A percentile compares a stretch with the other conserved stretches of the same genome.
phyloP scores from a whole-genome alignment of 179 eudicot species.

The Beta corolliflora region DNA sequence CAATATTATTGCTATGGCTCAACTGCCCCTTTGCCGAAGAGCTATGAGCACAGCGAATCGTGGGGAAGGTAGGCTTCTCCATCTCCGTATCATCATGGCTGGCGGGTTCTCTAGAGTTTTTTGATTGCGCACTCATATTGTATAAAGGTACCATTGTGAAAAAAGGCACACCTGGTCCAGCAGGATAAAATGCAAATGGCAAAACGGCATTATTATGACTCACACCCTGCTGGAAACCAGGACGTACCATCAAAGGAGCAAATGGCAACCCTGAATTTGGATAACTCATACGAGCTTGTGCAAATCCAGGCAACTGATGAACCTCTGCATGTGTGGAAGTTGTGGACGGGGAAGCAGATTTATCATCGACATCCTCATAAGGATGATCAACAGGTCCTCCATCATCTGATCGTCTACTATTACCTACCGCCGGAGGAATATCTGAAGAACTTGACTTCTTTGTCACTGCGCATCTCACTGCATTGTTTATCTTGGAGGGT shows the following conservation, averaged over 20 bases:
- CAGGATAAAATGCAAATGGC: conserved; percentile 47
- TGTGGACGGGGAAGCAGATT: conserved; percentile 29
- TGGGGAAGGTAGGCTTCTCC: conserved; percentile 10
- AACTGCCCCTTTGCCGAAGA: conserved; percentile 31
- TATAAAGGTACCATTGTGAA: conserved; percentile 46
- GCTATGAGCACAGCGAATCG: conserved; percentile 25
- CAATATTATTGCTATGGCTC: conserved; percentile 20
- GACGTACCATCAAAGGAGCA: conserved; percentile 38
- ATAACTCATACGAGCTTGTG: conserved; percentile 36
- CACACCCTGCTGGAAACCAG: conserved; percentile 38
- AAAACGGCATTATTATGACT: conserved; percentile 34
- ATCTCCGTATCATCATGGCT: conserved; percentile 22
- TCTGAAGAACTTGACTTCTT: conserved; percentile 27
- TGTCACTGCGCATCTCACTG: conserved; percentile 25
- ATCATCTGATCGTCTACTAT: conserved; percentile 29
- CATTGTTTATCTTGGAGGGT: conserved; percentile 31
- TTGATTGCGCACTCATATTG: conserved; percentile 35
- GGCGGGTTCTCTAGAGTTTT: conserved; percentile 29
- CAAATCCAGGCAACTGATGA: conserved; percentile 33
- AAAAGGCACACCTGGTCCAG: conserved; percentile 53
- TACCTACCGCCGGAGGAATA: conserved; percentile 17
- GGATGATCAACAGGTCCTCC: conserved; percentile 23
- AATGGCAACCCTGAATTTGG: conserved; percentile 38
- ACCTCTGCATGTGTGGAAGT: conserved; percentile 27
- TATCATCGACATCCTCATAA: conserved; percentile 31